Evolutionary conservation across 2,329 filamentous ascomycete genomes (phyloP), one percentile per base, ranked within the genome.

Genomic region (Pseudophaeomoniella oleicola): DNA sequence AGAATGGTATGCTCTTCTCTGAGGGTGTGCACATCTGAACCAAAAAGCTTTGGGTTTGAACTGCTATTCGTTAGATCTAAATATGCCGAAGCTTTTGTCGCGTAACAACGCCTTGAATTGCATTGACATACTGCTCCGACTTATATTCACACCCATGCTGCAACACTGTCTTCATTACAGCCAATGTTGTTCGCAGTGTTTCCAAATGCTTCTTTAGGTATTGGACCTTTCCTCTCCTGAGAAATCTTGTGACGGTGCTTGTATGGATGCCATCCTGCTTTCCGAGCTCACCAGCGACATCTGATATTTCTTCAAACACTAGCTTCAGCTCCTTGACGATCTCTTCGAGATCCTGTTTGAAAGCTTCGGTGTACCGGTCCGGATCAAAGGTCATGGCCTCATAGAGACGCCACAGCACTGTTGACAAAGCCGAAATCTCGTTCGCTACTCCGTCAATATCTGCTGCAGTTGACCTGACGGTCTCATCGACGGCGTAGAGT

Each of bases 91-190:
- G 6, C 22, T 6, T 27, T 27, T 27, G 22, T 9, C 22, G 9
- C 22, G 6, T 27, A n/a, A 27, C n/a, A n/a, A n/a, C n/a, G n/a
- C n/a, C n/a, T n/a, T n/a, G n/a, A n/a, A n/a, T 32, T 10, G 30
- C 5, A 14, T n/a, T 14, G 16, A 22, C 43, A 38, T 39, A 46
- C 46, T 36, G 44, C 12, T 48, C 41, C n/a, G 33, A 41, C 3
- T 44, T 44, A 37, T 48, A 50, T 29, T 42, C 38, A 34, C 43
- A 47, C 19, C 46, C 45, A 38, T 50, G 44, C 30, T 42, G 45
- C 6, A 50, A 39, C 3, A 50, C 47, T 12, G 43, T 48, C 5
- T 46, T 40, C 47, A 50, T 50, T 33, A 48, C 47, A 6, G 46
- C 34, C 14, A 50, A 36, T 4, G 47, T 47, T 15, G 42, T 44